Base-by-base conservation (phyloP, 1,139 yeast genomes). In the Debaryomyces robertsiae region DNA sequence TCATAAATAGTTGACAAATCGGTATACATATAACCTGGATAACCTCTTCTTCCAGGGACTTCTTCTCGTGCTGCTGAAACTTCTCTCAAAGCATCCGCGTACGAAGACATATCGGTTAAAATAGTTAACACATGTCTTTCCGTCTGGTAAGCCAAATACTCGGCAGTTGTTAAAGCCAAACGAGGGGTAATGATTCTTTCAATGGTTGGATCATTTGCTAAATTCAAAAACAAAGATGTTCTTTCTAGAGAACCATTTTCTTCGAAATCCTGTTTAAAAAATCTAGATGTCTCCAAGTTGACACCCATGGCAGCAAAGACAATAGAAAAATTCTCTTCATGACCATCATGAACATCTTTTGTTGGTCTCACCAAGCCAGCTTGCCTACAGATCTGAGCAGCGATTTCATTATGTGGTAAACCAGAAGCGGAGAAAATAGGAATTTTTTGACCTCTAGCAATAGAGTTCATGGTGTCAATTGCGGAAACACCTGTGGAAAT, bases 1-100 rank as follows among this genome's bases (percentile, higher is more conserved):
- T 93, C 99, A 68, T 93, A 93, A 61, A 93, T 90, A 46, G 98
- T 93, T 41, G 98, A 87, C 77, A 93, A 88, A 84, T 93, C 98
- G 39, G 99, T 93, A 75, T 93, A 93, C 99, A 93, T 93, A 70
- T 93, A 93, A 86, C 99, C 99, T 50, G 99, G 99, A 72, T 93
- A 93, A 77, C 99, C 99, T 83, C 99, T 90, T 81, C 99, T 90
- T 78, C 99, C 99, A 61, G 99, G 99, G 36, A 93, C 99, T 75
- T 93, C 99, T 75, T 93, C 99, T 79, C 99, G 88, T 39, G 99
- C 99, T 47, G 99, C 98, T 46, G 98, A 90, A 41, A 93, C 98
- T 75, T 93, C 99, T 82, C 99, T 91, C 63, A 93, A 78, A 30
- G 99, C 99, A 69, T 93, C 99, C 29, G 99, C 99, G 66, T 93